Evolutionary conservation across 352 stramenopile species (phyloP).

Genomic region (Globisporangium nunn): DNA sequence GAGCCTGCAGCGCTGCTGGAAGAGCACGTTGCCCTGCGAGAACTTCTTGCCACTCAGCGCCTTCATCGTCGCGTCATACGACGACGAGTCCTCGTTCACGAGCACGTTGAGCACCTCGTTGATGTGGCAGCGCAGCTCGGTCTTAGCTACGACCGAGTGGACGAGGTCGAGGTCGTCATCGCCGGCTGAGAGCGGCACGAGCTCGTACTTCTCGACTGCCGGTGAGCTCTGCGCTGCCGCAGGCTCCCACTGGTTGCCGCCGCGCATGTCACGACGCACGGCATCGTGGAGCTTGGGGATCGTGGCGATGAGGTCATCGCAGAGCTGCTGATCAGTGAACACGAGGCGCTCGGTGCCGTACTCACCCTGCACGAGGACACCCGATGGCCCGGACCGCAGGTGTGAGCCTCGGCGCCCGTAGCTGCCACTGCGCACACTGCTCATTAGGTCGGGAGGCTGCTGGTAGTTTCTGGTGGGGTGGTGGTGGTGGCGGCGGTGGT

Average conservation of each 20-base stretch:
- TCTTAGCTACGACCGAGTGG: constrained; percentile 42
- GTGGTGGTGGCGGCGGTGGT: too few relatives aligned
- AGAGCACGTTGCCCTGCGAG: constrained; percentile 37
- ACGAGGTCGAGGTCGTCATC: constrained; percentile 39
- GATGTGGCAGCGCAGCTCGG: constrained; percentile 44
- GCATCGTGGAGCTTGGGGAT: constrained; percentile 48
- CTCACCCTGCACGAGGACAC: constrained; percentile 9
- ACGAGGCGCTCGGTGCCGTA: constrained; percentile 20
- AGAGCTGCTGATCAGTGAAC: constrained; percentile 50
- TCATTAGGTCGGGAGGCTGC: not conserved
- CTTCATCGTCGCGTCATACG: constrained; percentile 43
- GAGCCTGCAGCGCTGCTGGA: constrained; percentile 32
- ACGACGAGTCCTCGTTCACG: constrained; percentile 29
- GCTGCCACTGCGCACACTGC: not conserved
- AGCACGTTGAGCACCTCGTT: constrained; percentile 62
- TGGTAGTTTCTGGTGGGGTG: too few relatives aligned
- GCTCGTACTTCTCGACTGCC: constrained; percentile 36
- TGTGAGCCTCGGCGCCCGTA: not conserved
- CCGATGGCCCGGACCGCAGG: not conserved
- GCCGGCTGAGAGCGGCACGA: constrained; percentile 22
- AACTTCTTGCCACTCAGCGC: constrained; percentile 43
- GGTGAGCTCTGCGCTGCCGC: constrained; percentile 18
- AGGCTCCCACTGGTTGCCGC: constrained; percentile 25
- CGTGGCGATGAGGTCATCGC: constrained; percentile 48
- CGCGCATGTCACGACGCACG: constrained; percentile 23